Evolutionary conservation across 2,329 filamentous ascomycete genomes (phyloP).

Genomic region (Colletotrichum lini): DNA sequence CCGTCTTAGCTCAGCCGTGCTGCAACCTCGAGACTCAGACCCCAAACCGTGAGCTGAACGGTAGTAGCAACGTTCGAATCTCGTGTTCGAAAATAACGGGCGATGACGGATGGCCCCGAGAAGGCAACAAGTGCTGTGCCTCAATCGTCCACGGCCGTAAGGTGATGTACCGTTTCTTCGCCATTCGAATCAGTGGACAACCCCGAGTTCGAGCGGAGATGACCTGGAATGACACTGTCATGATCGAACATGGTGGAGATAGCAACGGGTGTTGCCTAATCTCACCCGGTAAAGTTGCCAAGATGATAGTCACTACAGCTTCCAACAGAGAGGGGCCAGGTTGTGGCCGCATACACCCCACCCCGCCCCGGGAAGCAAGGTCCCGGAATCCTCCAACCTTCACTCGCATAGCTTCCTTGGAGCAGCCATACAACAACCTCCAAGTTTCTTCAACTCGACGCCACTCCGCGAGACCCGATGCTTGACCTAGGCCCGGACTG

Average conservation of each 20-base stretch:
- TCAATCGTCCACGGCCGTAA: slow-evolving; percentile 7
- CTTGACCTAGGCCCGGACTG: not conserved
- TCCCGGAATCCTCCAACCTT: not conserved
- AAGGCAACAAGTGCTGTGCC: not conserved
- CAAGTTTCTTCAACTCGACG: not conserved
- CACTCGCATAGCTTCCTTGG: not conserved
- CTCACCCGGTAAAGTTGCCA: not conserved
- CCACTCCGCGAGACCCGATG: not conserved
- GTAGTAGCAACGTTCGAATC: not conserved
- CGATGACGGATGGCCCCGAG: not conserved
- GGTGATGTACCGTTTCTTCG: not conserved
- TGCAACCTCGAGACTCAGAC: slow-evolving; percentile 18
- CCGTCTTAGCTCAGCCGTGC: slow-evolving; percentile 1
- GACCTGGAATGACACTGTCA: not conserved
- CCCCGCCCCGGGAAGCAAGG: not conserved
- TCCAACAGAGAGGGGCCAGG: not conserved
- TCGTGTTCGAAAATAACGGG: slow-evolving; percentile 36
- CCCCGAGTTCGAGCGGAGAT: not conserved
- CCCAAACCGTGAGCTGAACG: slow-evolving; percentile 26
- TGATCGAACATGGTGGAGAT: not conserved
- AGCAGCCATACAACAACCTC: not conserved
- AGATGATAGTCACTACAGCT: not conserved
- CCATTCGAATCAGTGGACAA: not conserved
- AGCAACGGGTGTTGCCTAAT: slow-evolving; percentile 4
- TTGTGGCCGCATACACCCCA: not conserved